phyloP scores from a whole-genome alignment of 2,329 filamentous ascomycete species.

The Penicillium sp. region DNA sequence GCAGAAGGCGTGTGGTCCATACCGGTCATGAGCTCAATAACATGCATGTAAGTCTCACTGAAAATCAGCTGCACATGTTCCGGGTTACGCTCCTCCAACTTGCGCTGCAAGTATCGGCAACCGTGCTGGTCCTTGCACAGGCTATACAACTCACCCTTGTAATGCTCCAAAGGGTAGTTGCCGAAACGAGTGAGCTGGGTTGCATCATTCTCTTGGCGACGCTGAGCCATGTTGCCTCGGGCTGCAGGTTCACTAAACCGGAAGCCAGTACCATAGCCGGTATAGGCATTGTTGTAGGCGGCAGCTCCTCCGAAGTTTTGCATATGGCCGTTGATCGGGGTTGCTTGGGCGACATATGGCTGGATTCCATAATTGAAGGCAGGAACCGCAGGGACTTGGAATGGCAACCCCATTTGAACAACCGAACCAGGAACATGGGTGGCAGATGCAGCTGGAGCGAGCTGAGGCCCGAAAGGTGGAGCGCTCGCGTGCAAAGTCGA shows the following conservation, averaged over 20 bases:
- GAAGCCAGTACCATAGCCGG: slow-evolving; percentile 49
- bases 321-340: slow-evolving; percentile 36
- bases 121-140: slow-evolving; percentile 98
- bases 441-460: slow-evolving; percentile 40
- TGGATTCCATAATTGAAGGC: slow-evolving; percentile 52
- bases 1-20: slow-evolving; percentile 16
- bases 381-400: slow-evolving; percentile 27
- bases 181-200: slow-evolving; percentile 74
- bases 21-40: slow-evolving; percentile 93
- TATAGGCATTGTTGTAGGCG: slow-evolving; percentile 51
- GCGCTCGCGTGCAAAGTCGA: slow-evolving; percentile 78
- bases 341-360: slow-evolving; percentile 54
- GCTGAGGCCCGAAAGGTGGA: slow-evolving; percentile 69
- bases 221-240: slow-evolving; percentile 68
- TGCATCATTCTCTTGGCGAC: slow-evolving; percentile 49
- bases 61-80: slow-evolving; percentile 91
- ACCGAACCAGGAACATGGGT: slow-evolving; percentile 25
- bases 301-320: slow-evolving; percentile 47
- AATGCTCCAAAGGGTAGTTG: slow-evolving; percentile 76
- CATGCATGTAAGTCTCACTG: slow-evolving; percentile 85
- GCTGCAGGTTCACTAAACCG: slow-evolving; percentile 71
- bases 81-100: slow-evolving; percentile 83
- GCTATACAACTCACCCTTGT: slow-evolving; percentile 78
- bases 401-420: slow-evolving; percentile 34
- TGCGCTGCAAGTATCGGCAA: slow-evolving; percentile 94